phyloP scores from a whole-genome alignment of 345 rosid genomes.

The Nasturtium officinale region DNA sequence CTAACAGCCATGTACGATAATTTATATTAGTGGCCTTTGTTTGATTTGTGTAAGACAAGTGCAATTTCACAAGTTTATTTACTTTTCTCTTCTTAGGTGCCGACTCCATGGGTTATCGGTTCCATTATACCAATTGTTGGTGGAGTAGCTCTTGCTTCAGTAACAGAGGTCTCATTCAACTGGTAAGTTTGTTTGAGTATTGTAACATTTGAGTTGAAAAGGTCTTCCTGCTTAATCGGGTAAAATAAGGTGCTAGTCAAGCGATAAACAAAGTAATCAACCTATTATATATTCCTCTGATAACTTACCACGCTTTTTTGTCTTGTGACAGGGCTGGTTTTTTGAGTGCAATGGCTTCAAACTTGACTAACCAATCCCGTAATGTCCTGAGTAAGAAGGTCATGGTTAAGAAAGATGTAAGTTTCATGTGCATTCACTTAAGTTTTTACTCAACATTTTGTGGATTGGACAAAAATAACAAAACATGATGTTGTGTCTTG shows the following conservation, averaged over 20 bases:
- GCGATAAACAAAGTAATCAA: no score
- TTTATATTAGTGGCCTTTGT: neutral
- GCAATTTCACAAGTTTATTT: neutral
- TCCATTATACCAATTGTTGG: slow-evolving; percentile 92
- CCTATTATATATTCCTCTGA: neutral
- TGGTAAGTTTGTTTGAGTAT: slow-evolving; percentile 54
- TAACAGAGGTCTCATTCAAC: slow-evolving; percentile 89
- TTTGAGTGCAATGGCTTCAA: slow-evolving; percentile 93
- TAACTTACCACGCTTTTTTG: neutral
- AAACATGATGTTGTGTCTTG: slow-evolving; percentile 18
- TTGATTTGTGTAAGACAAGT: neutral
- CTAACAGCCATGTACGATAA: neutral
- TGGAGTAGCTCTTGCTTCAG: slow-evolving; percentile 95
- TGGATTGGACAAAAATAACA: neutral
- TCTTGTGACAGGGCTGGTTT: slow-evolving; percentile 71
- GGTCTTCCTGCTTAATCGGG: no score
- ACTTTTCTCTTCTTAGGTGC: slow-evolving; percentile 47
- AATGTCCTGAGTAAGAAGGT: slow-evolving; percentile 93
- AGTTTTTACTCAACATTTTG: neutral
- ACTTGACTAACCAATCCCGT: slow-evolving; percentile 83
- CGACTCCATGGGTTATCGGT: slow-evolving; percentile 85
- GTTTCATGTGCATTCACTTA: slow-evolving; percentile 21
- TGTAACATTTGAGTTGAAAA: neutral
- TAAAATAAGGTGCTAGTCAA: no score
- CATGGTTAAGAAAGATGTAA: slow-evolving; percentile 96